phyloP scores from a whole-genome alignment of 2,329 filamentous ascomycete genomes.

The Ophiocordyceps sinensis region DNA sequence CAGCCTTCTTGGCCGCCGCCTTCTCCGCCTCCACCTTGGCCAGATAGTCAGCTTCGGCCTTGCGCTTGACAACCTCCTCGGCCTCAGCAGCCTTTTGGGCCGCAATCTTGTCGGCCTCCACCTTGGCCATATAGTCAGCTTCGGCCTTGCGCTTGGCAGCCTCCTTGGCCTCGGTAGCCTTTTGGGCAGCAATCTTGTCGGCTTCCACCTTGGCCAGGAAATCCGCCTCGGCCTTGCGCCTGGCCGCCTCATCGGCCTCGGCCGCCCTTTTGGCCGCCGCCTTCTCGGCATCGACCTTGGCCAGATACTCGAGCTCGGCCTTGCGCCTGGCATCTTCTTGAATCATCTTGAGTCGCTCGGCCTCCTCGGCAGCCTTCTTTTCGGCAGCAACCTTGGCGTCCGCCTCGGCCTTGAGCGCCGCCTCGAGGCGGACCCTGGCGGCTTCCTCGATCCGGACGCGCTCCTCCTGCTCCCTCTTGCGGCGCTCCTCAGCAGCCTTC shows the following conservation, averaged over 20 bases:
- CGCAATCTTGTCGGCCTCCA: slow-evolving; percentile 26
- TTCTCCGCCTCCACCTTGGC: not conserved
- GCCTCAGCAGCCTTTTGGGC: not conserved
- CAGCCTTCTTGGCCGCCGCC: not conserved
- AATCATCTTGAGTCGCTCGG: slow-evolving; percentile 21
- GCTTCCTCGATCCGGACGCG: slow-evolving; percentile 31
- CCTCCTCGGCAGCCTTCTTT: slow-evolving; percentile 26
- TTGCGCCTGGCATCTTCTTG: slow-evolving; percentile 23
- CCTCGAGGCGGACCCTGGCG: slow-evolving; percentile 25
- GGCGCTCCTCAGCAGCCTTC: slow-evolving; percentile 27
- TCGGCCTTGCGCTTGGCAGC: slow-evolving; percentile 40
- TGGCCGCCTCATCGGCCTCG: slow-evolving; percentile 29
- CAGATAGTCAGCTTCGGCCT: slow-evolving; percentile 25
- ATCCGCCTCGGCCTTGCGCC: slow-evolving; percentile 44
- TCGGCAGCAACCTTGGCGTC: slow-evolving; percentile 28
- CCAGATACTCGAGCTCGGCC: slow-evolving; percentile 23
- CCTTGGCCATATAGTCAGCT: slow-evolving; percentile 45
- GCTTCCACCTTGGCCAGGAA: slow-evolving; percentile 40
- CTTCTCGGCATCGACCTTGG: slow-evolving; percentile 24
- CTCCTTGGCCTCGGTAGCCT: slow-evolving; percentile 24
- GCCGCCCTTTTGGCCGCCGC: slow-evolving; percentile 25
- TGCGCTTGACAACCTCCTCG: slow-evolving; percentile 32
- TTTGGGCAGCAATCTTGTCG: slow-evolving; percentile 23
- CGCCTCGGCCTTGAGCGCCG: slow-evolving; percentile 24
- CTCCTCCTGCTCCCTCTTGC: slow-evolving; percentile 24